Conservation (phyloP, 148 eudicot species). For the Persicaria tinctoria region DNA sequence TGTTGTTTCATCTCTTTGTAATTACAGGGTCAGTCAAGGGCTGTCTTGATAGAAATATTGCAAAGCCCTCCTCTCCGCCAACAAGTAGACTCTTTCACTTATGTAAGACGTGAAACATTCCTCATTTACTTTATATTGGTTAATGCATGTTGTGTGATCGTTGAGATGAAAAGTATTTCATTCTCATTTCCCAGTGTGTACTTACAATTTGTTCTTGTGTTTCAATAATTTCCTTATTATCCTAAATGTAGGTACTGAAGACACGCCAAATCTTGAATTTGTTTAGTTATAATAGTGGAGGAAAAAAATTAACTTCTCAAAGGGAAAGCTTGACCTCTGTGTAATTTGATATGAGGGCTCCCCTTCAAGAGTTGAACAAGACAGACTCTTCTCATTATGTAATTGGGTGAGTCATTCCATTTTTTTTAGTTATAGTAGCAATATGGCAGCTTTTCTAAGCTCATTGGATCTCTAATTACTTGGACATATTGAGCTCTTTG, state of each 20-base stretch:
- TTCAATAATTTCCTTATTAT: no score
- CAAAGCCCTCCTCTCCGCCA: constrained; percentile 98
- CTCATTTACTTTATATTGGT: background rate
- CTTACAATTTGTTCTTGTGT: background rate
- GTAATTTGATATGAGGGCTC: no score
- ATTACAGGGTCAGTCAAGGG: constrained; percentile 7
- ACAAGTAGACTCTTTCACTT: constrained; percentile 94
- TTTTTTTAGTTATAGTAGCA: no score
- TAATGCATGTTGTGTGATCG: background rate
- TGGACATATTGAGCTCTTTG: no score
- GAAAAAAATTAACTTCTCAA: no score
- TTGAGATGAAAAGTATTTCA: background rate
- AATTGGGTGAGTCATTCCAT: no score
- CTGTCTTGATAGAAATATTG: constrained; percentile 67
- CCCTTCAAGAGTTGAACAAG: no score
- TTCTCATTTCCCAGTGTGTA: background rate
- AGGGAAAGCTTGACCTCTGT: no score
- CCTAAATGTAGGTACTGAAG: constrained; percentile 81
- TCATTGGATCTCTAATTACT: no score
- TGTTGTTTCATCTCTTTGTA: background rate
- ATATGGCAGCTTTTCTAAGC: no score
- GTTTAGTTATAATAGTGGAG: no score
- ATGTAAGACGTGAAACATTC: constrained; percentile 42
- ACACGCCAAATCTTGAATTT: constrained; percentile 65
- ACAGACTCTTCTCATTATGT: no score